phyloP scores from a whole-genome alignment of 2,329 filamentous ascomycete genomes.

The Hymenotorrendiella dingleyae region DNA sequence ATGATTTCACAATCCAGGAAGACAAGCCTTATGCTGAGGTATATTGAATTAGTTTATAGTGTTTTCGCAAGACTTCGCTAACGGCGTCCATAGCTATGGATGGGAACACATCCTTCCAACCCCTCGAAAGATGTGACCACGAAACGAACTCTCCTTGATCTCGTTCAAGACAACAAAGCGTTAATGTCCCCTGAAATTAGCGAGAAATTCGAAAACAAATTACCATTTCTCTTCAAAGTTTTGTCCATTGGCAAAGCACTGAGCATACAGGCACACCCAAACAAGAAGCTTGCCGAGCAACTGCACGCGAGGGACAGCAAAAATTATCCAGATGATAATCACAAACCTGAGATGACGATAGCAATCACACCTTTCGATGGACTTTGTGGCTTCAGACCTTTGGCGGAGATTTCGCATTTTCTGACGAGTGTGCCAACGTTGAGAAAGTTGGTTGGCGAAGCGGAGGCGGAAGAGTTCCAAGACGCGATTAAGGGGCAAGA shows the following conservation, averaged over 20 bases:
- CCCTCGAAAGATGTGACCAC: constrained; percentile 86
- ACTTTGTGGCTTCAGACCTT: constrained; percentile 87
- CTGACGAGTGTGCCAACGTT: constrained; percentile 54
- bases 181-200: constrained; percentile 70
- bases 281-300: constrained; percentile 88
- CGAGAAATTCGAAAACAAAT: constrained; percentile 69
- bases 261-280: constrained; percentile 94
- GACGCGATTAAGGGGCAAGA: constrained; percentile 48
- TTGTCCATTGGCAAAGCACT: constrained; percentile 92
- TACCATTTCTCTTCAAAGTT: constrained; percentile 97
- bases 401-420: constrained; percentile 83
- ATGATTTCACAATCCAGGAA: constrained; percentile 69
- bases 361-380: constrained; percentile 95
- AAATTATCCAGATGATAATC: constrained; percentile 98
- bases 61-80: too few relatives aligned
- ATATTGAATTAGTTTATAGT: background rate
- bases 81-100: constrained; percentile 61
- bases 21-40: constrained; percentile 93
- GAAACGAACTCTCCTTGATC: constrained; percentile 77
- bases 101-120: constrained; percentile 96
- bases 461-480: constrained; percentile 52
- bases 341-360: constrained; percentile 99
- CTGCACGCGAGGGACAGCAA: constrained; percentile 80
- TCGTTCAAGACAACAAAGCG: constrained; percentile 80
- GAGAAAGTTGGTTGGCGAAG: constrained; percentile 60